Percentiles rank a stretch among this genome's conserved stretches.
These are phyloP conservation scores for Zea mays DNA, from an alignment of 176 grass and related monocot species.

Conservation along the genomic window Zm-B73-REFERENCE-NAM-5.0 NC_050104.1:150717001-150717500, in stretches of 20 bases:
- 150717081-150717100: neutral
- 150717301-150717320: constrained; percentile 37
- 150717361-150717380: constrained; percentile 42
- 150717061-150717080: neutral
- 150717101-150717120: neutral
- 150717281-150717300: constrained; percentile 50
- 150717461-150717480: constrained; percentile 90
- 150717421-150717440: constrained; percentile 17
- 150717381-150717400: constrained; percentile 37
- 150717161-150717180: neutral
- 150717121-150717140: neutral
- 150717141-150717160: neutral
- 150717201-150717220: neutral
- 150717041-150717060: neutral
- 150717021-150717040: too few relatives aligned
- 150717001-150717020: too few relatives aligned
- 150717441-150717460: constrained; percentile 51
- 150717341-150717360: constrained; percentile 39
- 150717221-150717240: neutral
- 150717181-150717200: neutral
- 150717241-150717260: neutral
- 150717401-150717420: constrained; percentile 32
- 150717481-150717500: constrained; percentile 92
- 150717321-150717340: constrained; percentile 39
- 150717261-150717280: neutral